These are phyloP conservation scores for Microbotryum violaceum DNA, from an alignment of 1,284 basidiomycete species.

Conservation along the genomic window DNA sequence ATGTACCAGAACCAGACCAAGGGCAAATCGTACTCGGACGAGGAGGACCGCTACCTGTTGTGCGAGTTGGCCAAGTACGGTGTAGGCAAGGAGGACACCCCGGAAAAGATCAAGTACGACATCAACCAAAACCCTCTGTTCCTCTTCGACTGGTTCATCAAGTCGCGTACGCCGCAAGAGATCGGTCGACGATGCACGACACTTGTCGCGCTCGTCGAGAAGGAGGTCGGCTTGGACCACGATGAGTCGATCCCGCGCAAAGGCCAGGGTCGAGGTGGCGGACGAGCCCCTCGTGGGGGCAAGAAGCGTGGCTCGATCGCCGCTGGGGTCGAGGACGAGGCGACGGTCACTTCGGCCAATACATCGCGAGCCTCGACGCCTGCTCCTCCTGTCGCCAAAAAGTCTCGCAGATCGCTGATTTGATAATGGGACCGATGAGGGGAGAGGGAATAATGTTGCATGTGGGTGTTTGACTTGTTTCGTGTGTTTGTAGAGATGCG, in stretches of 20 bases:
- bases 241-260: conserved; percentile 32
- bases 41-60: conserved; percentile 92
- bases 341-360: not conserved
- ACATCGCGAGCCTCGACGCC: conserved; percentile 24
- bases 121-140: conserved; percentile 95
- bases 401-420: conserved; percentile 1
- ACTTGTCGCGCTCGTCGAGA: conserved; percentile 80
- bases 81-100: conserved; percentile 82
- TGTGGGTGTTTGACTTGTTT: no score
- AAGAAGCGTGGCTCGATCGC: not conserved
- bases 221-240: conserved; percentile 52
- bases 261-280: no score
- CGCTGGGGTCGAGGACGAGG: conserved; percentile 4
- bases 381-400: conserved; percentile 20
- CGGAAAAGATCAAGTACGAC: conserved; percentile 92
- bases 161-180: conserved; percentile 85
- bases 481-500: no score
- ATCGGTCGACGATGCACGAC: conserved; percentile 84
- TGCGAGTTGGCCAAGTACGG: conserved; percentile 88
- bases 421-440: no score
- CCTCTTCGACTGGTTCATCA: conserved; percentile 97
- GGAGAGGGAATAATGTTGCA: no score
- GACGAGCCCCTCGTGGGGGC: no score
- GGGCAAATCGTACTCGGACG: conserved; percentile 91
- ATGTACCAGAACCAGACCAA: conserved; percentile 84